These are phyloP conservation scores for Stramenopiles sp. DNA, from an alignment of 352 stramenopile species.

Conservation along the genomic window DNA sequence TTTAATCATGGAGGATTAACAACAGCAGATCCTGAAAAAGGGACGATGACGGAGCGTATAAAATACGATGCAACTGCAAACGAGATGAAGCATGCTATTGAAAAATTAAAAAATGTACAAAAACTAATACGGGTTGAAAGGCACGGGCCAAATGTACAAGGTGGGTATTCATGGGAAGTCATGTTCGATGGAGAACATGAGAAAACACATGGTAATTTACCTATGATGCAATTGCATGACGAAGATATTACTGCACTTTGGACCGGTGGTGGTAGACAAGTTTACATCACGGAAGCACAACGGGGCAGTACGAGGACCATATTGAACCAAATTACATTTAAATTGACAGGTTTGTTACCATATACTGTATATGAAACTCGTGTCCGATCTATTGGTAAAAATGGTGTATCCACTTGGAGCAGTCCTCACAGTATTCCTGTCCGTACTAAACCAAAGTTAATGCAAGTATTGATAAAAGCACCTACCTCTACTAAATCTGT, in stretches of 20 bases:
- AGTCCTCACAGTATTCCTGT: too few relatives aligned
- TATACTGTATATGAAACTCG: conserved; percentile 28
- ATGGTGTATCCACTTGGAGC: conserved; percentile 31
- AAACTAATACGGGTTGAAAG: conserved; percentile 36
- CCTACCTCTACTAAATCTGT: too few relatives aligned
- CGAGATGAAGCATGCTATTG: conserved; percentile 38
- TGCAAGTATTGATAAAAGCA: too few relatives aligned
- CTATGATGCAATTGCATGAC: conserved; percentile 30
- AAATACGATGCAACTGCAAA: conserved; percentile 39
- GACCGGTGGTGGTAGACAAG: conserved; percentile 29
- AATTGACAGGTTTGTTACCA: conserved; percentile 16
- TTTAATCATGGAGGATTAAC: conserved; percentile 28
- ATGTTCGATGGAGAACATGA: conserved; percentile 27
- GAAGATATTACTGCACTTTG: conserved; percentile 33
- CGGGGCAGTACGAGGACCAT: conserved; percentile 18
- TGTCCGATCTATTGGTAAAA: conserved; percentile 27
- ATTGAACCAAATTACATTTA: conserved; percentile 21
- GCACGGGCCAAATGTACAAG: conserved; percentile 13
- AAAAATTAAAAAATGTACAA: conserved; percentile 40
- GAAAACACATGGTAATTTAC: conserved; percentile 20
- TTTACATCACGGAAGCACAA: conserved; percentile 28
- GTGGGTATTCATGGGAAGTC: conserved; percentile 32
- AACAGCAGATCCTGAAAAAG: conserved; percentile 25
- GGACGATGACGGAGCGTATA: conserved; percentile 33
- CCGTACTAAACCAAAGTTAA: too few relatives aligned